A percentile compares a stretch with the other conserved stretches of the same genome.
phyloP scores from a whole-genome alignment of 2,329 filamentous ascomycete species.

The Claviceps sp. region DNA sequence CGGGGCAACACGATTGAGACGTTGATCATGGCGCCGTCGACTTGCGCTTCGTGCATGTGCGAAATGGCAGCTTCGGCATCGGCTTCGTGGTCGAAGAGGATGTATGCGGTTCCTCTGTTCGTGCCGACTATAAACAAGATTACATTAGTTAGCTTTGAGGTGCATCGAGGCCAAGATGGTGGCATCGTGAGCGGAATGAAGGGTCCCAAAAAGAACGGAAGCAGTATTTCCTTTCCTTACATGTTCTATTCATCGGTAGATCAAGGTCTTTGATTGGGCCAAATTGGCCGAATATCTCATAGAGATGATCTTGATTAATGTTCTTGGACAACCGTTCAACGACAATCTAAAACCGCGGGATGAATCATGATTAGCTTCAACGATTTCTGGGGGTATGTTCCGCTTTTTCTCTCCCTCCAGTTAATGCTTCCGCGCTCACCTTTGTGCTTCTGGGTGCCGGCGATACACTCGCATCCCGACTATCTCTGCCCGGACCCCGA shows the following conservation, averaged over 20 bases:
- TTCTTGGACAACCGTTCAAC: slow-evolving; percentile 95
- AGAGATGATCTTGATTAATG: slow-evolving; percentile 74
- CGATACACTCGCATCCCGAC: slow-evolving; percentile 23
- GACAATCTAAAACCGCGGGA: slow-evolving; percentile 52
- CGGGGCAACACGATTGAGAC: slow-evolving; percentile 82
- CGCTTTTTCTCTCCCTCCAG: background rate
- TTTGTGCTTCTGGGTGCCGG: slow-evolving; percentile 37
- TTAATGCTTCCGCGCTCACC: slow-evolving; percentile 19
- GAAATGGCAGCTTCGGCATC: slow-evolving; percentile 82
- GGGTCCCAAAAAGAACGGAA: background rate
- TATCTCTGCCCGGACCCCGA: slow-evolving; percentile 20
- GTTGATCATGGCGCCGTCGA: slow-evolving; percentile 70
- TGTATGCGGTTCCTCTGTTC: slow-evolving; percentile 88
- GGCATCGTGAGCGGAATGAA: background rate
- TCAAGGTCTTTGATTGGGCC: slow-evolving; percentile 78
- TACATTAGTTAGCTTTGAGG: background rate
- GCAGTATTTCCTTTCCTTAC: slow-evolving; percentile 40
- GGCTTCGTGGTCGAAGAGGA: slow-evolving; percentile 62
- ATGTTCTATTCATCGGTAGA: slow-evolving; percentile 76
- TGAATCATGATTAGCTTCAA: background rate
- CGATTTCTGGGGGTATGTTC: background rate
- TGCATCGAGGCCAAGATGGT: background rate
- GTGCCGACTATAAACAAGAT: slow-evolving; percentile 50
- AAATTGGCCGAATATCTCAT: slow-evolving; percentile 85
- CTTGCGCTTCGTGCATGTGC: slow-evolving; percentile 95